Percentiles rank a stretch among this genome's conserved stretches.
Evolutionary conservation across 2,329 filamentous ascomycete genomes (phyloP).

Genomic region (Cordyceps militaris): DNA sequence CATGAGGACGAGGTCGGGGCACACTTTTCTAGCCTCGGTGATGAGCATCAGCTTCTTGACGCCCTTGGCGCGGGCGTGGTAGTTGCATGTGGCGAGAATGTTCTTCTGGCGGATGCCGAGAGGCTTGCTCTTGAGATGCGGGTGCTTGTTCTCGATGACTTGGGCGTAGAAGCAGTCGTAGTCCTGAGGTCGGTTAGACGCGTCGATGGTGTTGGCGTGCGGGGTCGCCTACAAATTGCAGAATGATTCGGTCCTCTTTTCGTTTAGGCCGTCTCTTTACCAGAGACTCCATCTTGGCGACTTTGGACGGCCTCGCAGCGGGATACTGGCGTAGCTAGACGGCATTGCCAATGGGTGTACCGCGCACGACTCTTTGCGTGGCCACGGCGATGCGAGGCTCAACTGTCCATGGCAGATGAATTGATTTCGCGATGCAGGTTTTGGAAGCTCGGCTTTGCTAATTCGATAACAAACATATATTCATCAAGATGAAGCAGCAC

Average conservation of each 20-base stretch:
- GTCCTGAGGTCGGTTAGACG: conserved; percentile 40
- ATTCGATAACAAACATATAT: too few species aligned
- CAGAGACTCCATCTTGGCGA: conserved; percentile 14
- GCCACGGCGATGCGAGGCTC: not conserved
- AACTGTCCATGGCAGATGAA: not conserved
- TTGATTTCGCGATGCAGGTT: not conserved
- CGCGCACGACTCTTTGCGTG: not conserved
- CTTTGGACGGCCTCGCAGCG: not conserved
- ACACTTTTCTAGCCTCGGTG: conserved; percentile 69
- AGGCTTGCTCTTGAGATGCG: conserved; percentile 62
- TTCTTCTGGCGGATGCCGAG: conserved; percentile 89
- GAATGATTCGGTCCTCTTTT: conserved; percentile 61
- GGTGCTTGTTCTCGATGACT: conserved; percentile 76
- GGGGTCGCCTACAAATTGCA: conserved; percentile 64
- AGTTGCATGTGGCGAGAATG: conserved; percentile 90
- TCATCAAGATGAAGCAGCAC: too few species aligned
- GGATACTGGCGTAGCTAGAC: not conserved
- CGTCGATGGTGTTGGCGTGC: conserved; percentile 10
- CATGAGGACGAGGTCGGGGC: conserved; percentile 77
- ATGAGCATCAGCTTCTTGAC: conserved; percentile 81
- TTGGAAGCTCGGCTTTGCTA: not conserved
- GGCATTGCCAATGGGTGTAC: not conserved
- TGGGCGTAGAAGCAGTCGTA: conserved; percentile 95
- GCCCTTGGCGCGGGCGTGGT: conserved; percentile 69
- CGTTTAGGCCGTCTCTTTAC: conserved; percentile 32